Percentiles rank a stretch among this genome's conserved stretches.
These are phyloP conservation scores for Naegleria lovaniensis DNA, from an alignment of 208 protist species.

Conservation along the genomic window DNA sequence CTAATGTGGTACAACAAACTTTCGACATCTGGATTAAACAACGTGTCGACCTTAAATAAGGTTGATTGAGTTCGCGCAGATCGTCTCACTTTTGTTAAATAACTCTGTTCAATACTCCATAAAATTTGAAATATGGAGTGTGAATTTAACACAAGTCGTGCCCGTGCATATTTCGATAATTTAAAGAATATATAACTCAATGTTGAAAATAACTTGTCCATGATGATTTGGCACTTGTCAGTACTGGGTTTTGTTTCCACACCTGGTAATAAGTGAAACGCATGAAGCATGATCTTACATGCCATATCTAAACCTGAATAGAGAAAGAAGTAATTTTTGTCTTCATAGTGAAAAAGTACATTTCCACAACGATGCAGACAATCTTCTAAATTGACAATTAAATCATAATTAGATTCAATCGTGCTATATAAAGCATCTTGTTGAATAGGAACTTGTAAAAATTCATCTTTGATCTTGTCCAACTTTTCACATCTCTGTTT, in stretches of 20 bases:
- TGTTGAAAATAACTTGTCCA: background rate
- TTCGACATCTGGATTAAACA: background rate
- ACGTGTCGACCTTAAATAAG: background rate
- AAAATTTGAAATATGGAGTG: background rate
- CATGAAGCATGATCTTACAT: background rate
- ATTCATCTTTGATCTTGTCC: too few relatives aligned
- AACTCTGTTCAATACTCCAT: background rate
- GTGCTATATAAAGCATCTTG: too few relatives aligned
- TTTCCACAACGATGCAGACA: background rate
- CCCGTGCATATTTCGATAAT: background rate
- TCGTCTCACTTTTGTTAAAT: background rate
- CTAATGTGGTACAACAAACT: background rate
- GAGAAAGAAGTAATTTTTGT: background rate
- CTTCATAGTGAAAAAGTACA: background rate
- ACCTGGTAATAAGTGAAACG: background rate
- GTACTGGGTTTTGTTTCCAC: background rate
- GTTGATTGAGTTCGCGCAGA: background rate
- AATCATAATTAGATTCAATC: too few relatives aligned
- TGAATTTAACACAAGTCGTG: background rate
- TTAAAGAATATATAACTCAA: background rate
- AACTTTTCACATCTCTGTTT: too few relatives aligned
- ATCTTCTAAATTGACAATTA: too few relatives aligned
- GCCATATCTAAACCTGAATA: background rate
- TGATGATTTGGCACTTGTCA: background rate
- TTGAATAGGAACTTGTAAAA: too few relatives aligned